Percentiles rank a stretch among this genome's conserved stretches.
These are phyloP conservation scores for Aeminium ludgeri DNA, from an alignment of 495 filamentous ascomycete genomes.

Conservation along the genomic window DNA sequence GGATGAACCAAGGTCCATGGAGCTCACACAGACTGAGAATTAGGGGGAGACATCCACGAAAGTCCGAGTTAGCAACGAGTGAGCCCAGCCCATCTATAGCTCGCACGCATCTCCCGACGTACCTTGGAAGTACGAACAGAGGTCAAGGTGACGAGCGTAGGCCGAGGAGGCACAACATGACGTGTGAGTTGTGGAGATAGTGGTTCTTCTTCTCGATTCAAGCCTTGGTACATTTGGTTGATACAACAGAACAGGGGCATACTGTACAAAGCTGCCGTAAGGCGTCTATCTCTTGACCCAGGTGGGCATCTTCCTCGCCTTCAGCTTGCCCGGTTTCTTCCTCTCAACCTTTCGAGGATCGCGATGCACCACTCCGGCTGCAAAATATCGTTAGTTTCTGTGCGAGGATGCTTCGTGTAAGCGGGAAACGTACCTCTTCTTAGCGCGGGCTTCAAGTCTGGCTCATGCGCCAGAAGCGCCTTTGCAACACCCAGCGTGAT, in stretches of 20 bases:
- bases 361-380: constrained; percentile 82
- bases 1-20: too few relatives aligned
- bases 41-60: too few relatives aligned
- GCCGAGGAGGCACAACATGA: too few relatives aligned
- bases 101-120: too few relatives aligned
- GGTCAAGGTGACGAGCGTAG: too few relatives aligned
- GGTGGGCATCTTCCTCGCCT: constrained; percentile 93
- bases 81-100: too few relatives aligned
- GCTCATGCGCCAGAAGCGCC: constrained; percentile 78
- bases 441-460: constrained; percentile 69
- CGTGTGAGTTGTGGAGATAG: too few relatives aligned
- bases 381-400: constrained; percentile 19
- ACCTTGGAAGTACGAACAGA: too few relatives aligned
- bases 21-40: too few relatives aligned
- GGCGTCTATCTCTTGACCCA: constrained; percentile 70
- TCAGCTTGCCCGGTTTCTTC: constrained; percentile 91
- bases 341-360: constrained; percentile 87
- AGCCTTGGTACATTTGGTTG: too few relatives aligned
- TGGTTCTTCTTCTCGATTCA: too few relatives aligned
- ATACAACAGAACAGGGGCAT: not conserved
- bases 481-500: constrained; percentile 83
- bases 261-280: not conserved
- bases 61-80: too few relatives aligned
- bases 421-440: constrained; percentile 58
- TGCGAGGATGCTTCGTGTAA: constrained; percentile 10